These are phyloP conservation scores for Vicia sativa DNA, from an alignment of 306 rosid genomes.

Conservation along the genomic window DNA sequence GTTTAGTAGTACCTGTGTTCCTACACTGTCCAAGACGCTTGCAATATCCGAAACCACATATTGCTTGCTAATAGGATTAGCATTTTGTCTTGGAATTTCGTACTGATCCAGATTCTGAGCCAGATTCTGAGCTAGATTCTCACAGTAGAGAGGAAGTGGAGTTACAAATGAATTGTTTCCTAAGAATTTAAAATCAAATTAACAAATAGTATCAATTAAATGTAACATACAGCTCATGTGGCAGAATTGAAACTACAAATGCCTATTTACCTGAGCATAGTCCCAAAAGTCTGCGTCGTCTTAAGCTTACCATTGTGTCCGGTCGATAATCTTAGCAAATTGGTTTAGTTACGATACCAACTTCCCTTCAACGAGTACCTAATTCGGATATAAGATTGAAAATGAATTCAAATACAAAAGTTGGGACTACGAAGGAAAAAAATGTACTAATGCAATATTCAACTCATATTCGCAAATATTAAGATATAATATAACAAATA, in stretches of 20 bases:
- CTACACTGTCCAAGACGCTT: constrained; percentile 45
- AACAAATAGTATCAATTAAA: constrained; percentile 25
- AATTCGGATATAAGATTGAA: constrained; percentile 8
- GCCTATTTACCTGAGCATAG: constrained; percentile 62
- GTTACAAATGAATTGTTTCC: constrained; percentile 59
- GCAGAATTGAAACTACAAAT: neutral
- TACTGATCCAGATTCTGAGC: constrained; percentile 40
- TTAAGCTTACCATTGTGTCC: constrained; percentile 75
- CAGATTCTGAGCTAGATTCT: constrained; percentile 51
- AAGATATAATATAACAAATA: no score
- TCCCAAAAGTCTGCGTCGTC: constrained; percentile 86
- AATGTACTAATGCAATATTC: constrained; percentile 4
- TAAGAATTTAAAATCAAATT: constrained; percentile 39
- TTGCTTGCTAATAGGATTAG: constrained; percentile 48
- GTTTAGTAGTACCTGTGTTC: constrained; percentile 28
- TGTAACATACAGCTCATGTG: neutral
- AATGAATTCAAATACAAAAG: neutral
- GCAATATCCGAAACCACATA: constrained; percentile 47
- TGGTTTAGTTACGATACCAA: constrained; percentile 27
- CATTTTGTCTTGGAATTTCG: constrained; percentile 41
- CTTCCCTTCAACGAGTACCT: constrained; percentile 37
- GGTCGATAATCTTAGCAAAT: constrained; percentile 11
- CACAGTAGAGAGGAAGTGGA: constrained; percentile 60
- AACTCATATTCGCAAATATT: no score
- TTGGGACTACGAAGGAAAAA: constrained; percentile 1